Evolutionary conservation across 192 early-diverging fungal genomes (phyloP), one percentile per base, ranked within the genome.

Genomic region (Coemansia erecta): DNA sequence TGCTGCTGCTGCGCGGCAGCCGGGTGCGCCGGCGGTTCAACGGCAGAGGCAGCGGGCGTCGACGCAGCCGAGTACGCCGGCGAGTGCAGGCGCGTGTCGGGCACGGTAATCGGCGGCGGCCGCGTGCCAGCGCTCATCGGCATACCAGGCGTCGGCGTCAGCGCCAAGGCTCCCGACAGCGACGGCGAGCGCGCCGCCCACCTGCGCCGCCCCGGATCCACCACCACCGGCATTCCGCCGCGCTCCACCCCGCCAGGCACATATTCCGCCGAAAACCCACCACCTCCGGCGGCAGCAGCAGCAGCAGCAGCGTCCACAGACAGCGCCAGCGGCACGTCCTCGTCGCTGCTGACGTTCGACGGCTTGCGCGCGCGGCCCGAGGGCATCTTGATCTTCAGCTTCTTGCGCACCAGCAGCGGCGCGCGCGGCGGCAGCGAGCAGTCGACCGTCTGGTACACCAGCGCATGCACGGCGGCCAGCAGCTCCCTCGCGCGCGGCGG

Each of bases 341-440:
- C 75, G 66, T 72, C 75, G 37, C 75, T 78, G 9, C 65, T 68
- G 13, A 50, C 61, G 44, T 46, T 68, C 5, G 64, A 67, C 19
- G n/a, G 33, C 18, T 21, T 58, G 67, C 11, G 53, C 60, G 41
- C 41, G 18, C 1, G 54, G 2, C 2, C 26, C 6, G 60, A 50
- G 54, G 61, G 64, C 21, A 78, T 19, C 46, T 68, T 72, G 56
- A 78, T 78, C 59, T 78, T 78, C 1, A 78, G 62, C 45, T 71
- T 71, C 41, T 64, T 71, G 22, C 62, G 75, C 31, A 61, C 21
- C 31, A 40, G 41, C 7, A 45, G 59, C 3, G 47, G 42, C 8
- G 45, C 35, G 5, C 35, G 61, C 31, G 69, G 75, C 33, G 75
- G 75, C 21, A 62, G 13, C 17, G 75, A 72, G 21, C 58, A 71